Percentiles rank a stretch among this genome's conserved stretches.
These are phyloP conservation scores for Clonostachys rosea DNA, from an alignment of 2,329 filamentous ascomycete genomes.

Conservation along the genomic window DNA sequence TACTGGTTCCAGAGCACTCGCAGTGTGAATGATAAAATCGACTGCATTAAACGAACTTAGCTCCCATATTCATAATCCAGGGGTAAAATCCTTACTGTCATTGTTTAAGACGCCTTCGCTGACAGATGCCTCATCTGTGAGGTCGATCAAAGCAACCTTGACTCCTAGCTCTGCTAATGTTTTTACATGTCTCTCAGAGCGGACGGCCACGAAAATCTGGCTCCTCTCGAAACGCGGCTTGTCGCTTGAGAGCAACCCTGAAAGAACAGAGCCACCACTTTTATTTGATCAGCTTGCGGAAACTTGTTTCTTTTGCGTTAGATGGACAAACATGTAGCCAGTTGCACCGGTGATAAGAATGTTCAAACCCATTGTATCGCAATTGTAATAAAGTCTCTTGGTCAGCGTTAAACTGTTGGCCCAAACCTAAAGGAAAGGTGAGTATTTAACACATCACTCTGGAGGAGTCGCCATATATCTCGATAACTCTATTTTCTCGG, in stretches of 20 bases:
- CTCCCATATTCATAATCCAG: too few species aligned
- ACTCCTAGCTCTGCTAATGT: conserved; percentile 19
- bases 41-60: conserved; percentile 12
- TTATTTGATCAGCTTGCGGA: not conserved
- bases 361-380: conserved; percentile 5
- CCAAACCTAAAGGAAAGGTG: too few species aligned
- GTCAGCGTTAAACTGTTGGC: too few species aligned
- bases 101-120: conserved; percentile 11
- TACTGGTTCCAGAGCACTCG: conserved; percentile 18
- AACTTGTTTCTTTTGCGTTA: not conserved
- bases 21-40: conserved; percentile 26
- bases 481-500: too few species aligned
- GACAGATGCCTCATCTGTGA: conserved; percentile 18
- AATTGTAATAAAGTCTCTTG: too few species aligned
- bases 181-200: conserved; percentile 22
- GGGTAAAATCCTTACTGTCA: conserved; percentile 11
- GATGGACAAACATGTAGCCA: conserved; percentile 21
- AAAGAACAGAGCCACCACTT: conserved; percentile 27
- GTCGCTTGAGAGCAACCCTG: conserved; percentile 16
- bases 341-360: conserved; percentile 27
- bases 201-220: conserved; percentile 21
- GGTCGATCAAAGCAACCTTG: conserved; percentile 20
- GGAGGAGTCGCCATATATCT: too few species aligned
- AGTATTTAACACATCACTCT: too few species aligned
- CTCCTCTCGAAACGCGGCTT: conserved; percentile 11